Evolutionary conservation across 2,329 filamentous ascomycete genomes (phyloP).

Genomic region (Aspergillus luchuensis): DNA sequence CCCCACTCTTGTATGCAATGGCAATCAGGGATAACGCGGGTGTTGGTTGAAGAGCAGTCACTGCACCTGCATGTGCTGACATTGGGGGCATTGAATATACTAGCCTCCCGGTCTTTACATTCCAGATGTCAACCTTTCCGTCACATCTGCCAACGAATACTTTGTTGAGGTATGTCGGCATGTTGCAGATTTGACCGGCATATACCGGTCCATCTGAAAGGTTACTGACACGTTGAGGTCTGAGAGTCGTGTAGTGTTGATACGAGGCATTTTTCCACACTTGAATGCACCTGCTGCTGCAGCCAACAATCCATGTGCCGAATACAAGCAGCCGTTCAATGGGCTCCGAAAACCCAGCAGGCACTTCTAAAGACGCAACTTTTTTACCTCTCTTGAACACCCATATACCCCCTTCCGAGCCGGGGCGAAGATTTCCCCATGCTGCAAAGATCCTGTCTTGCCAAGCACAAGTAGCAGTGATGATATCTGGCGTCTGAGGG

Average conservation of each 20-base stretch:
- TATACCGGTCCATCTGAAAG: constrained; percentile 66
- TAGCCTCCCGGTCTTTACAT: constrained; percentile 85
- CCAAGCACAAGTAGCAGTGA: constrained; percentile 86
- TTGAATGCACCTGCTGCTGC: constrained; percentile 73
- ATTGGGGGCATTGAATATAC: constrained; percentile 87
- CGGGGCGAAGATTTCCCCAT: constrained; percentile 66
- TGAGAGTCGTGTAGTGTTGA: constrained; percentile 87
- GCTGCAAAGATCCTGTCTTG: constrained; percentile 86
- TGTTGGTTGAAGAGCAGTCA: constrained; percentile 84
- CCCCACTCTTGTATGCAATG: constrained; percentile 80
- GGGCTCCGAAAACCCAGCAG: constrained; percentile 64
- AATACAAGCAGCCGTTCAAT: constrained; percentile 79
- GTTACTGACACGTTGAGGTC: constrained; percentile 58
- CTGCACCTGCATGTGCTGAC: constrained; percentile 69
- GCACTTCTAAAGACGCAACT: constrained; percentile 71
- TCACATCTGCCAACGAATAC: constrained; percentile 85
- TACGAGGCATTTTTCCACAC: constrained; percentile 83
- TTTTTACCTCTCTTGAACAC: constrained; percentile 89
- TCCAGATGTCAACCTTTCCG: constrained; percentile 95
- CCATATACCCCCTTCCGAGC: constrained; percentile 69
- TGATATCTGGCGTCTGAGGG: constrained; percentile 80
- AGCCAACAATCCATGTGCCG: constrained; percentile 87
- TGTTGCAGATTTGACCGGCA: constrained; percentile 76
- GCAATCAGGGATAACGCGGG: constrained; percentile 83
- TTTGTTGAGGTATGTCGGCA: constrained; percentile 97